A percentile compares a stretch with the other conserved stretches of the same genome.
Conservation (phyloP, 202 grass and related monocot genomes). For the Eragrostis tef region DNA sequence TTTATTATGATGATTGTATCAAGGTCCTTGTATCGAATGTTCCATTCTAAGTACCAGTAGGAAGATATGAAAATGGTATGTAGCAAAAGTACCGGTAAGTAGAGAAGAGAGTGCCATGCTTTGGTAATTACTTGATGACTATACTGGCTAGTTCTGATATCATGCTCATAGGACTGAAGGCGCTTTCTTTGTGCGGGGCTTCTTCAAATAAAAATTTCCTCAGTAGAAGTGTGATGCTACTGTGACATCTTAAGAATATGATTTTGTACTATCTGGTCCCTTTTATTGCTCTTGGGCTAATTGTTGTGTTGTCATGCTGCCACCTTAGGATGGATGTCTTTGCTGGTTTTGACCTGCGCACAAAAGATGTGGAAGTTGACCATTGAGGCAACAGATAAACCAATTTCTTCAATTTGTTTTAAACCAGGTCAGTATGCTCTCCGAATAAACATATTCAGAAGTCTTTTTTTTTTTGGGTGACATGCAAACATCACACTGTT, state of each 20-base stretch:
- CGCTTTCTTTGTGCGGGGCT: background rate
- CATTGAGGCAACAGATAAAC: constrained; percentile 59
- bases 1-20: background rate
- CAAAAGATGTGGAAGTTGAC: constrained; percentile 70
- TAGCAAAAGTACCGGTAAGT: background rate
- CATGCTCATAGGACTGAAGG: background rate
- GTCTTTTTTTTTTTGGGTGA: background rate
- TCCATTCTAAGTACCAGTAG: background rate
- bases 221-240: background rate
- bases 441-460: constrained; percentile 28
- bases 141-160: background rate
- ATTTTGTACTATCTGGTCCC: background rate
- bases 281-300: constrained; percentile 1
- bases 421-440: constrained; percentile 65
- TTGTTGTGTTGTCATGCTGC: constrained; percentile 19
- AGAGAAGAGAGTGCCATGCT: background rate
- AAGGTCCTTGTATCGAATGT: background rate
- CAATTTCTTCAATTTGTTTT: constrained; percentile 86
- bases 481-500: constrained; percentile 11
- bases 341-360: constrained; percentile 94
- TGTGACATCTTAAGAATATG: background rate
- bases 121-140: background rate
- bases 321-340: constrained; percentile 77
- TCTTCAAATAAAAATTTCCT: background rate
- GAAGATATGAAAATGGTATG: background rate